Evolutionary conservation across 345 rosid genomes (phyloP).

Genomic region (Pugionium cornutum): DNA sequence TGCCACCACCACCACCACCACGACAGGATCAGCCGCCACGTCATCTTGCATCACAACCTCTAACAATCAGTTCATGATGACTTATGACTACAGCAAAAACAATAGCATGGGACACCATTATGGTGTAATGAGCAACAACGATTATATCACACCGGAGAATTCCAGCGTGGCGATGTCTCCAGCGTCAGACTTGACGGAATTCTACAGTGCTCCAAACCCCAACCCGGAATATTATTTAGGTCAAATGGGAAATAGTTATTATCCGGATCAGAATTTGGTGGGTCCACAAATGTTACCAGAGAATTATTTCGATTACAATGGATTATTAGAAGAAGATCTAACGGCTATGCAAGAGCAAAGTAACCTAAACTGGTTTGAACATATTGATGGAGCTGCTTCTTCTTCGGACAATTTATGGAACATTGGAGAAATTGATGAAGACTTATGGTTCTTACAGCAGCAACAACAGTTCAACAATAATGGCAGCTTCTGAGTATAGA

Average conservation of each 20-base stretch:
- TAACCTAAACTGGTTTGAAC: slow-evolving; percentile 50
- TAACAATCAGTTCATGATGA: slow-evolving; percentile 29
- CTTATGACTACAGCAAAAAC: slow-evolving; percentile 31
- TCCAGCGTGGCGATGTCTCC: slow-evolving; percentile 69
- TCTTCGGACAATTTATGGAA: slow-evolving; percentile 71
- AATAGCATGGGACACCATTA: slow-evolving; percentile 34
- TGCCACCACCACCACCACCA: slow-evolving; percentile 20
- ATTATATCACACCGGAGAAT: slow-evolving; percentile 58
- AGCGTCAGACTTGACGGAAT: slow-evolving; percentile 67
- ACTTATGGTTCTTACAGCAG: slow-evolving; percentile 63
- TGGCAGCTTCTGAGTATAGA: slow-evolving; percentile 47
- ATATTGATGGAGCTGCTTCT: slow-evolving; percentile 43
- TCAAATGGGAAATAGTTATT: slow-evolving; percentile 46
- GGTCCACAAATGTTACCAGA: slow-evolving; percentile 48
- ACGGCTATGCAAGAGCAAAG: slow-evolving; percentile 51
- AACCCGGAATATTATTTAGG: slow-evolving; percentile 34
- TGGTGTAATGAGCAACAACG: slow-evolving; percentile 37
- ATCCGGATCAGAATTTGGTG: slow-evolving; percentile 47
- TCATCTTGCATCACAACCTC: slow-evolving; percentile 42
- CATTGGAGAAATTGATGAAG: slow-evolving; percentile 52
- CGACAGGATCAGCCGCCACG: slow-evolving; percentile 37
- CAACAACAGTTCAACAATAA: slow-evolving; percentile 59
- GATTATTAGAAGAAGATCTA: slow-evolving; percentile 39
- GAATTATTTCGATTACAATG: slow-evolving; percentile 46
- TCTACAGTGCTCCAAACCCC: slow-evolving; percentile 50